phyloP scores from a whole-genome alignment of 225 moss, liverwort and hornwort genomes.

The Sphagnum contortum region DNA sequence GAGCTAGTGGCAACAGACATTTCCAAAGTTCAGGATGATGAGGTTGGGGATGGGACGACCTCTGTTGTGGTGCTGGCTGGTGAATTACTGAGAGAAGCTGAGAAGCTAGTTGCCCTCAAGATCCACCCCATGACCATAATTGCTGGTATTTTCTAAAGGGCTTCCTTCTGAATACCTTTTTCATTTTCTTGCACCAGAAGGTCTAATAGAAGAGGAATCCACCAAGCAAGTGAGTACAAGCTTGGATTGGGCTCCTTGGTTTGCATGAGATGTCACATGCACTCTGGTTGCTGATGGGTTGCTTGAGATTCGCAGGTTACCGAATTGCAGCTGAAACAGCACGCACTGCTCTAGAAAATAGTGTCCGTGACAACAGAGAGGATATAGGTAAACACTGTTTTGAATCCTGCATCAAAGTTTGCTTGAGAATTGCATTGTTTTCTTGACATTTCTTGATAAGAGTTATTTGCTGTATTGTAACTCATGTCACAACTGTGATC shows the following conservation, averaged over 20 bases:
- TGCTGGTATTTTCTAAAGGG: conserved; percentile 32
- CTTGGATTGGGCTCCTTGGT: neutral
- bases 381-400: conserved; percentile 40
- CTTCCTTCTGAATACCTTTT: no score
- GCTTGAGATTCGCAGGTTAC: conserved; percentile 47
- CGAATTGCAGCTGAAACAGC: conserved; percentile 93
- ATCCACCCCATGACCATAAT: conserved; percentile 99
- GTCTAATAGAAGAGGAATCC: no score
- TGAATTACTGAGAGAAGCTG: conserved; percentile 89
- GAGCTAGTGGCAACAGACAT: conserved; percentile 42
- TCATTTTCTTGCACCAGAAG: no score
- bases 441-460: no score
- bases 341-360: conserved; percentile 57
- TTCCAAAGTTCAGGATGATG: conserved; percentile 96
- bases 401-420: neutral
- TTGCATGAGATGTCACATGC: no score
- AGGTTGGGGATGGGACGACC: conserved; percentile 97
- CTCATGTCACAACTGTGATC: no score
- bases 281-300: neutral
- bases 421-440: neutral
- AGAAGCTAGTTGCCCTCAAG: conserved; percentile 83
- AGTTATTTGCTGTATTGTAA: no score
- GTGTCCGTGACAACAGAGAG: conserved; percentile 70
- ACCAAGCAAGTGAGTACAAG: no score
- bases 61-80: conserved; percentile 96